These are phyloP conservation scores for Colletotrichum coccodes DNA, from an alignment of 2,329 filamentous ascomycete genomes.

Conservation along the genomic window DNA sequence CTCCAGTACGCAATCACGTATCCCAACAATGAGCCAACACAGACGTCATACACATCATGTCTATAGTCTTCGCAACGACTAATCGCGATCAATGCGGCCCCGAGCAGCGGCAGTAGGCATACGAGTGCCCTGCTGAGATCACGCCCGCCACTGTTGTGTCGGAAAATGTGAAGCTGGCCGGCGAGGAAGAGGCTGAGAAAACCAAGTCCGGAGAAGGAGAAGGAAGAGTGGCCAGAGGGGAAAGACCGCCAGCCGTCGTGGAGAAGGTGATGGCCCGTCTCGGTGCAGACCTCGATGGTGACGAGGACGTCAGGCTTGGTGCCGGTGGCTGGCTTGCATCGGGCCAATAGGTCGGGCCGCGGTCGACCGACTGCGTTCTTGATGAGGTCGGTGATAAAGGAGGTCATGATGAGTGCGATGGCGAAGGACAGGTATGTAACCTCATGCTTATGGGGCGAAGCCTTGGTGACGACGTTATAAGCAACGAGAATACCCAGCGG, in stretches of 20 bases:
- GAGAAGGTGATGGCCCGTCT: slow-evolving; percentile 73
- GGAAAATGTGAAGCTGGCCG: slow-evolving; percentile 71
- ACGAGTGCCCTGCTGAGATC: slow-evolving; percentile 67
- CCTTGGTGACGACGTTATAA: slow-evolving; percentile 71
- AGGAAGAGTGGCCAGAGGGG: slow-evolving; percentile 82
- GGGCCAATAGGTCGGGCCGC: slow-evolving; percentile 70
- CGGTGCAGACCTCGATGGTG: slow-evolving; percentile 77
- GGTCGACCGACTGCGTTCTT: slow-evolving; percentile 90
- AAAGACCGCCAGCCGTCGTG: slow-evolving; percentile 89
- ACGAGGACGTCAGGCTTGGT: slow-evolving; percentile 65
- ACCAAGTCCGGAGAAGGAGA: slow-evolving; percentile 82
- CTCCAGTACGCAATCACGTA: slow-evolving; percentile 71
- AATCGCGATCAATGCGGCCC: slow-evolving; percentile 75
- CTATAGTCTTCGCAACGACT: slow-evolving; percentile 77
- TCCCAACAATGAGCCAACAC: slow-evolving; percentile 69
- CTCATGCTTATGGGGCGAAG: slow-evolving; percentile 82
- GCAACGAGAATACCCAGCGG: slow-evolving; percentile 75
- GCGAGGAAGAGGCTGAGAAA: slow-evolving; percentile 78
- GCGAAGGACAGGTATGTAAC: slow-evolving; percentile 84
- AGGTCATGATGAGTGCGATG: slow-evolving; percentile 80
- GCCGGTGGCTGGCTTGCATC: slow-evolving; percentile 76
- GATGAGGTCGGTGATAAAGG: slow-evolving; percentile 87
- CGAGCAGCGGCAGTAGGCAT: slow-evolving; percentile 68
- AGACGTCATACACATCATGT: slow-evolving; percentile 78
- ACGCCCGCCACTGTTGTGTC: slow-evolving; percentile 52